Base-by-base conservation (phyloP, 164 flowering plant genomes). In the Houttuynia cordata region DNA sequence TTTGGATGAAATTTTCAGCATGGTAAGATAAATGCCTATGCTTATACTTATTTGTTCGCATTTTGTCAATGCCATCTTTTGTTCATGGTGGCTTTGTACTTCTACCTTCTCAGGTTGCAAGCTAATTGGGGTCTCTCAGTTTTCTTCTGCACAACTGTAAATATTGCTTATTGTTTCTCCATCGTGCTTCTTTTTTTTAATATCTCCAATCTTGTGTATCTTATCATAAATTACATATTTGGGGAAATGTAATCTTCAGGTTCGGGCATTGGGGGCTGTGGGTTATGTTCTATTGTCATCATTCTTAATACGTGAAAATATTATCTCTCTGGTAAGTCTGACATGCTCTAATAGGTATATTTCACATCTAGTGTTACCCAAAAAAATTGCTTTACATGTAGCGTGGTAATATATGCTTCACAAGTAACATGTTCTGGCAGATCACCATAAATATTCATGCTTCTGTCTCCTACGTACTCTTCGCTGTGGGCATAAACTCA, bases 371-470 rank as follows among this genome's bases (percentile, higher is more conserved):
- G 37, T 5, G 24, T 52, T 8, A n/a, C n/a, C n/a, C n/a, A n/a
- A n/a, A n/a, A n/a, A n/a, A n/a, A n/a, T n/a, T n/a, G n/a, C n/a
- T 52, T 17, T 22, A 5, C 17, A 22, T 30, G 4, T 30, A 30
- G 37, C 6, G 24, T 52, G 1, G 10, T 18, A 52, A n/a, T 17
- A 52, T 60, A 51, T 56, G 34, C 18, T 12, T 53, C 58, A 17
- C 53, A 51, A 52, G 54, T 57, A 69, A 62, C 25, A 47, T 65
- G 61, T 68, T 22, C 59, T 64, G 78, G 78, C 75, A 92, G 98
- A 92, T 92, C 76, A 85, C 91, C 41, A 74, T 87, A 62, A 93
- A 89, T 66, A 74, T 89, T 56, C 96, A 93, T 71, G 96, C 97
- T 55, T 74, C 87, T 41, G 75, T 93, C 54, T 68, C 96, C 7